Percentiles rank a stretch among this genome's conserved stretches.
phyloP scores from a whole-genome alignment of 1,139 yeast species.

The Geotrichum bryndzae region DNA sequence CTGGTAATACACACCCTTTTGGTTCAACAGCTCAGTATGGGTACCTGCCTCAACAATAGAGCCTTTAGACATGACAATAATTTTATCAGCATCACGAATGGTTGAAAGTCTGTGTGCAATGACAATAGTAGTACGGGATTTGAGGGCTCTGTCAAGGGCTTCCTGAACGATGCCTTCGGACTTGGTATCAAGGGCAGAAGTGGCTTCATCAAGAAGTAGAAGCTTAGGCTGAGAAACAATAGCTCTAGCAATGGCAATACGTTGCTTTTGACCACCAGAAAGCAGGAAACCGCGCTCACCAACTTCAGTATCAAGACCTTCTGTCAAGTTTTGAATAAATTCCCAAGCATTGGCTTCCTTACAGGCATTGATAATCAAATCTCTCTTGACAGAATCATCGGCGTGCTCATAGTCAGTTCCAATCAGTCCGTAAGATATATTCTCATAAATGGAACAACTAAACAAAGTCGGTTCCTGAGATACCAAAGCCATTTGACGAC shows the following conservation, averaged over 20 bases:
- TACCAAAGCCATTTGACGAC: constrained; percentile 74
- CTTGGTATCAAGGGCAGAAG: constrained; percentile 68
- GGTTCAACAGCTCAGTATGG: constrained; percentile 36
- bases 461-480: constrained; percentile 85
- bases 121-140: constrained; percentile 62
- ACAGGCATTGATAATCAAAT: constrained; percentile 35
- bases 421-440: constrained; percentile 63
- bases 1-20: constrained; percentile 33
- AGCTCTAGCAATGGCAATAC: constrained; percentile 84
- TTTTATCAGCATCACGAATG: constrained; percentile 48
- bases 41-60: constrained; percentile 40
- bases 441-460: constrained; percentile 72
- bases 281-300: constrained; percentile 50
- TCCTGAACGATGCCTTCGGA: constrained; percentile 49
- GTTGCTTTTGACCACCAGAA: constrained; percentile 87
- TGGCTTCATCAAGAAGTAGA: constrained; percentile 66
- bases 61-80: constrained; percentile 42
- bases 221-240: constrained; percentile 58
- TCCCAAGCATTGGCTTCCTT: constrained; percentile 41
- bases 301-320: constrained; percentile 47
- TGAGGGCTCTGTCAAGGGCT: constrained; percentile 58
- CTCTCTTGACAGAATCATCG: constrained; percentile 31
- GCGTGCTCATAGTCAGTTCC: constrained; percentile 50
- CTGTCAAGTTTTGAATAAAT: constrained; percentile 36
- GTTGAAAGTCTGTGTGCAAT: constrained; percentile 79